phyloP scores from a whole-genome alignment of 129 eudicot genomes.

The Kitagawia praeruptora region DNA sequence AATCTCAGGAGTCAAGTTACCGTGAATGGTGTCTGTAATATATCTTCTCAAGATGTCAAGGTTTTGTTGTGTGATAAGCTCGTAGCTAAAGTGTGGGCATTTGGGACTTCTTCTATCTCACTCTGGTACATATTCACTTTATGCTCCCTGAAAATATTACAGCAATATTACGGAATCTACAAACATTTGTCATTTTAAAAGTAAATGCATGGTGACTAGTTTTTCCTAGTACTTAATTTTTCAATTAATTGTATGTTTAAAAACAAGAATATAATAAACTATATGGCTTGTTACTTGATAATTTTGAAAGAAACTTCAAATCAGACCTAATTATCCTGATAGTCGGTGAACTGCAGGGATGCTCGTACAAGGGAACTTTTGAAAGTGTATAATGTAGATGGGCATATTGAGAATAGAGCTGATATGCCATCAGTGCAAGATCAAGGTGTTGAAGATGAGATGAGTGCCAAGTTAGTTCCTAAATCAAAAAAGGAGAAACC shows the following conservation, averaged over 20 bases:
- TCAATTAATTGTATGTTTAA: background rate
- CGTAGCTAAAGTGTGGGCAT: constrained; percentile 79
- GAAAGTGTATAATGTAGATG: constrained; percentile 82
- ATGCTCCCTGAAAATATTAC: background rate
- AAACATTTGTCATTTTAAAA: background rate
- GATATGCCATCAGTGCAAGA: constrained; percentile 61
- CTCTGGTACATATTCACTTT: constrained; percentile 52
- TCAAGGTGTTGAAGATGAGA: constrained; percentile 72
- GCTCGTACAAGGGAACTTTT: constrained; percentile 93
- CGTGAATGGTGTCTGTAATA: constrained; percentile 53
- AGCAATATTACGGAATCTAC: background rate
- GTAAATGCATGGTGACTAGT: background rate
- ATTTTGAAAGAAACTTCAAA: background rate
- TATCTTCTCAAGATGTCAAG: constrained; percentile 85
- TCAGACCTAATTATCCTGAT: constrained; percentile 21
- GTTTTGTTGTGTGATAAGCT: constrained; percentile 53
- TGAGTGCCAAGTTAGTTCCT: constrained; percentile 49
- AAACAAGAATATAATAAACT: background rate
- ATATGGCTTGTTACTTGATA: background rate
- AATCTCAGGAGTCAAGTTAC: constrained; percentile 76
- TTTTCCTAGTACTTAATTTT: background rate
- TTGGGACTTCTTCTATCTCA: constrained; percentile 62
- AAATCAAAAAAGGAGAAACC: constrained; percentile 84
- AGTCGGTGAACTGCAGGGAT: constrained; percentile 61
- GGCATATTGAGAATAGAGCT: constrained; percentile 73